Evolutionary conservation across 768 basidiomycete species (phyloP).

Genomic region (Auricularia sp.): DNA sequence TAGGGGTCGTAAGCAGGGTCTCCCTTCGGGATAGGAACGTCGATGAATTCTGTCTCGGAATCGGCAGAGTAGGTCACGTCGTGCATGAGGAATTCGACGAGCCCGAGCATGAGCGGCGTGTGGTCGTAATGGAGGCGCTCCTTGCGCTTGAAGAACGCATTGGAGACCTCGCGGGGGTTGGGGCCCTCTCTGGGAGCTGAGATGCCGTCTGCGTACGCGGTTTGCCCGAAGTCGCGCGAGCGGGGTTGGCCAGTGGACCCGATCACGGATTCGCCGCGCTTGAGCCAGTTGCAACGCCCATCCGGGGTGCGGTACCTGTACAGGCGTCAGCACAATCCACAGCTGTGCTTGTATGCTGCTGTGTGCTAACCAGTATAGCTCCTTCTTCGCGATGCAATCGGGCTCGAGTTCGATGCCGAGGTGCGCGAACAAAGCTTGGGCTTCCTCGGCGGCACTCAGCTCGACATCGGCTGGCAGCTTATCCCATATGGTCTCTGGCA

Average conservation of each 20-base stretch:
- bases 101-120: conserved; percentile 1
- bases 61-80: neutral
- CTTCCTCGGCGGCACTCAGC: neutral
- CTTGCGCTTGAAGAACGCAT: conserved; percentile 2
- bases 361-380: neutral
- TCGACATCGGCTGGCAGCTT: neutral
- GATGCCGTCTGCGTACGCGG: neutral
- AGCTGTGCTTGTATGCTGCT: neutral
- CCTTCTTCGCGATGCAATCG: neutral
- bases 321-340: neutral
- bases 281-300: neutral
- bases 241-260: neutral
- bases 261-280: neutral
- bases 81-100: conserved; percentile 2
- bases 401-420: neutral
- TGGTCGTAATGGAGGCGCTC: neutral
- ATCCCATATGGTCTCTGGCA: neutral
- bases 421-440: neutral
- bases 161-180: neutral
- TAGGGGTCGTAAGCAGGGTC: neutral
- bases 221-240: neutral
- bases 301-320: neutral
- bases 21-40: neutral
- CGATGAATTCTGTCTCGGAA: neutral
- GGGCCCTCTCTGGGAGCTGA: neutral